These are phyloP conservation scores for Globisporangium spiculum DNA, from an alignment of 352 stramenopile genomes.

Conservation along the genomic window DNA sequence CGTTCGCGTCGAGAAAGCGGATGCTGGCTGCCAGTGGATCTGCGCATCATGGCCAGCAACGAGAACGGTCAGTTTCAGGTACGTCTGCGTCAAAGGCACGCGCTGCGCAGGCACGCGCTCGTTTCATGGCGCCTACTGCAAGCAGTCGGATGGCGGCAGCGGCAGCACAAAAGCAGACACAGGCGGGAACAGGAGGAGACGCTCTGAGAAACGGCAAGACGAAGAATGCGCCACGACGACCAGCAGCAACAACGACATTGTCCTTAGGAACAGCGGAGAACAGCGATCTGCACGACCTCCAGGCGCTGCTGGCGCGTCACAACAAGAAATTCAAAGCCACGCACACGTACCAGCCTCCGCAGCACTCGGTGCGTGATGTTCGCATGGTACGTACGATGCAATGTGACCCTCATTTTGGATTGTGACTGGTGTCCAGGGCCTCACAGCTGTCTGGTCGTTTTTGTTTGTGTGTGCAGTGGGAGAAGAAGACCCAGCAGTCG, in stretches of 20 bases:
- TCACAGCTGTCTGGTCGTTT: conserved; percentile 4
- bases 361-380: conserved; percentile 76
- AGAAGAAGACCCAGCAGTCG: conserved; percentile 57
- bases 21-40: neutral
- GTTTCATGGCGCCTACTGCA: conserved; percentile 17
- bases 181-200: neutral
- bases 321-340: conserved; percentile 78
- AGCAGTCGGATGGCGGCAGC: conserved; percentile 15
- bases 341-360: conserved; percentile 75
- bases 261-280: neutral
- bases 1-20: neutral
- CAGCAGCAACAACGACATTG: neutral
- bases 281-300: conserved; percentile 35
- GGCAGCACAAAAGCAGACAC: conserved; percentile 4
- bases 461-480: conserved; percentile 44
- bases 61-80: neutral
- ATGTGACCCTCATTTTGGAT: neutral
- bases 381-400: conserved; percentile 37
- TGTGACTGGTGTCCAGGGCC: neutral
- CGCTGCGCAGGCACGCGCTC: conserved; percentile 1
- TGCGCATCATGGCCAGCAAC: neutral
- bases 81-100: neutral
- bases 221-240: neutral
- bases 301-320: conserved; percentile 59
- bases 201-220: conserved; percentile 5